These are phyloP conservation scores for Botrytis cinerea DNA, from an alignment of 2,329 filamentous ascomycete species.

Conservation along the genomic window DNA sequence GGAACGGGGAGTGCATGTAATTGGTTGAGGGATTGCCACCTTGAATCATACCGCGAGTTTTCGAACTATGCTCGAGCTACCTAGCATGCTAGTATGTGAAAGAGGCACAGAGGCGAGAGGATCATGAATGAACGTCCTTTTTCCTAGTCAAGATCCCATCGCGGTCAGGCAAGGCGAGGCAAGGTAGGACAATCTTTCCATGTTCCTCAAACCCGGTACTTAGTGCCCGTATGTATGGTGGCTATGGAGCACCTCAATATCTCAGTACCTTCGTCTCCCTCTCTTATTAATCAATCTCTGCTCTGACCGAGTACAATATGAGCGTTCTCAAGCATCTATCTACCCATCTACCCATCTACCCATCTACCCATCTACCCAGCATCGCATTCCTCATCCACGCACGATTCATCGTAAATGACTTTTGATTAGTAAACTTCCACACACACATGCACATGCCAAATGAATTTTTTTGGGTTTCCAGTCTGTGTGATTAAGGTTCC, in stretches of 20 bases:
- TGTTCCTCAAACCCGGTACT: slow-evolving; percentile 3
- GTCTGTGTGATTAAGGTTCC: not conserved
- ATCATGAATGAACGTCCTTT: not conserved
- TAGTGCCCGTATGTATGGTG: not conserved
- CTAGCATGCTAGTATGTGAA: not conserved
- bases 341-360: too few species aligned
- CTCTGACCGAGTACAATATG: not conserved
- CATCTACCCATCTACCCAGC: too few species aligned
- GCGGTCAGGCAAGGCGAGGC: not conserved
- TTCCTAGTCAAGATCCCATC: not conserved
- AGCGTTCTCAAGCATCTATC: not conserved
- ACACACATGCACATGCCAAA: not conserved
- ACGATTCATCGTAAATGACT: not conserved
- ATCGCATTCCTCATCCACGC: not conserved
- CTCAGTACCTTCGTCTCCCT: not conserved
- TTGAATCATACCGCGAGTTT: not conserved
- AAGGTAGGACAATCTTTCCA: not conserved
- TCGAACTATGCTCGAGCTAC: not conserved
- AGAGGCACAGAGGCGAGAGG: not conserved
- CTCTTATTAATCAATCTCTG: not conserved
- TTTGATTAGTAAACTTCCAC: not conserved
- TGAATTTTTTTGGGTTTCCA: not conserved
- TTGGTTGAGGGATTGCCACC: not conserved
- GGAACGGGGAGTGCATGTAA: not conserved
- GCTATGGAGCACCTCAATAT: not conserved